phyloP scores from a whole-genome alignment of 306 rosid genomes.

The Aeschynomene evenia region DNA sequence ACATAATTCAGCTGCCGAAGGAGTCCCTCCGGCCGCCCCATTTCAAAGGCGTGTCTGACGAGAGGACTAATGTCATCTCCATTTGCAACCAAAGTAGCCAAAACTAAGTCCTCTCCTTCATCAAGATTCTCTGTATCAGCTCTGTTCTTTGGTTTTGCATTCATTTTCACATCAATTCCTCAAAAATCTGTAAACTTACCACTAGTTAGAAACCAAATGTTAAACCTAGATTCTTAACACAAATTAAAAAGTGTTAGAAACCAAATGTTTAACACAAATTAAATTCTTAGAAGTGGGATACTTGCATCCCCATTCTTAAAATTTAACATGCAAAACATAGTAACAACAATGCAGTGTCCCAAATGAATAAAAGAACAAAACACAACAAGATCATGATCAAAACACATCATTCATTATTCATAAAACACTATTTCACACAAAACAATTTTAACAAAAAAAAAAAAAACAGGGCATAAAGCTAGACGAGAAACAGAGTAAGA shows the following conservation, averaged over 20 bases:
- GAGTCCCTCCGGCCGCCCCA: conserved; percentile 77
- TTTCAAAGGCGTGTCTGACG: conserved; percentile 90
- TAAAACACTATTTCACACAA: background rate
- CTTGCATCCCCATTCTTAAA: background rate
- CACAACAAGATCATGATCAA: background rate
- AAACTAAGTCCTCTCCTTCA: conserved; percentile 78
- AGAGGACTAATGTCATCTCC: conserved; percentile 89
- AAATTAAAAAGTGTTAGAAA: background rate
- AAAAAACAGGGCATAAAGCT: background rate
- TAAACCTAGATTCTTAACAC: background rate
- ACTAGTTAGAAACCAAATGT: conserved; percentile 8
- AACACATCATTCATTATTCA: background rate
- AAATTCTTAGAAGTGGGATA: background rate
- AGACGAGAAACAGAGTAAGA: background rate
- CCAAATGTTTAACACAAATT: background rate
- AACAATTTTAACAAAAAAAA: background rate
- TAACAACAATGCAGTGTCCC: background rate
- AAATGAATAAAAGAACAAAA: background rate
- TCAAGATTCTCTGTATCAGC: conserved; percentile 62
- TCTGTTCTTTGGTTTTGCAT: conserved; percentile 58
- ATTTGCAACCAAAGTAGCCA: conserved; percentile 76
- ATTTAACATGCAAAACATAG: background rate
- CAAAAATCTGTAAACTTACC: conserved; percentile 23
- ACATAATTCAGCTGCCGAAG: conserved; percentile 77
- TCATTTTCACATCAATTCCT: conserved; percentile 45